Evolutionary conservation across 768 basidiomycete genomes (phyloP).

Genomic region (Boletus bicolor): DNA sequence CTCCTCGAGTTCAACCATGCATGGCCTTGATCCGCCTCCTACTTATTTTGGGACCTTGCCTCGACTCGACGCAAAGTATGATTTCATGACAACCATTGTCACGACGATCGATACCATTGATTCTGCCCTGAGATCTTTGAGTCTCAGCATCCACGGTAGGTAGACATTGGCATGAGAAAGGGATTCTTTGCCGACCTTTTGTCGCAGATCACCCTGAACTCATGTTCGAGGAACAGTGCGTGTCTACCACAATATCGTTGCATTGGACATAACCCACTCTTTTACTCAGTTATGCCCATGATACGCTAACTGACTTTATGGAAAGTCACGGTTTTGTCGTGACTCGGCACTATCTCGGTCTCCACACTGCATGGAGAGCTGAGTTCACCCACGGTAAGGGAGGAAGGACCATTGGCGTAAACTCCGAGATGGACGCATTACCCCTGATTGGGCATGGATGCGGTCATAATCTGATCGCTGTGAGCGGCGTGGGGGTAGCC

Average conservation of each 20-base stretch:
- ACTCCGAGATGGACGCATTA: conserved; percentile 72
- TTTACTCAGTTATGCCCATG: conserved; percentile 62
- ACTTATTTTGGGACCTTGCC: conserved; percentile 34
- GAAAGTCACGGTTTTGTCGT: conserved; percentile 63
- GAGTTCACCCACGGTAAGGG: conserved; percentile 58
- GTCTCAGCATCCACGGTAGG: conserved; percentile 71
- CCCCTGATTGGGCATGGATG: conserved; percentile 63
- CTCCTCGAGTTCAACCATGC: conserved; percentile 27
- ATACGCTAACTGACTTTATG: conserved; percentile 67
- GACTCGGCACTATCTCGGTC: conserved; percentile 64
- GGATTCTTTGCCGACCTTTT: conserved; percentile 7
- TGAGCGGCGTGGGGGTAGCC: conserved; percentile 71
- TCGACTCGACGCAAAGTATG: conserved; percentile 21
- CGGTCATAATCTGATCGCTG: conserved; percentile 82
- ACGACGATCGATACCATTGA: conserved; percentile 48
- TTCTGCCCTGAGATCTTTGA: conserved; percentile 56
- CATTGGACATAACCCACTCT: conserved; percentile 6
- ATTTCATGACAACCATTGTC: conserved; percentile 54
- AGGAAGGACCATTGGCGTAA: conserved; percentile 69
- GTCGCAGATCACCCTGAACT: conserved; percentile 63
- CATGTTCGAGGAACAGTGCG: conserved; percentile 61
- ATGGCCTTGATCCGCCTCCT: conserved; percentile 37
- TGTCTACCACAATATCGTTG: conserved; percentile 7
- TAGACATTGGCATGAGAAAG: not conserved
- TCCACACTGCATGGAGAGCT: conserved; percentile 77